These are phyloP conservation scores for Hypoxylon sp. DNA, from an alignment of 2,329 filamentous ascomycete genomes.

Conservation along the genomic window DNA sequence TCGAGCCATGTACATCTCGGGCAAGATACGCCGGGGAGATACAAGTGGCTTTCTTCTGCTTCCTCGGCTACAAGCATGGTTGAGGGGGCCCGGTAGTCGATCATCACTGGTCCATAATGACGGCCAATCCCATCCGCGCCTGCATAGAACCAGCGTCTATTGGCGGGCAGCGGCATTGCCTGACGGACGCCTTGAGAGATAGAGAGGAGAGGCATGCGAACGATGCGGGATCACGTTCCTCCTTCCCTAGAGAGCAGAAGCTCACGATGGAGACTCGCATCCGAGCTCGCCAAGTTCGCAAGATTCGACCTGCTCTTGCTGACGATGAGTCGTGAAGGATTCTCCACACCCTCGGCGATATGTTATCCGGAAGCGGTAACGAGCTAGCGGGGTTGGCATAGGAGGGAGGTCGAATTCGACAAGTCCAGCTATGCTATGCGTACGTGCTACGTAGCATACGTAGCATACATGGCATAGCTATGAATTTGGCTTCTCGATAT, in stretches of 20 bases:
- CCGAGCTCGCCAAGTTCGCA: constrained; percentile 26
- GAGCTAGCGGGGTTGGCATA: constrained; percentile 21
- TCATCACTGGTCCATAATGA: constrained; percentile 20
- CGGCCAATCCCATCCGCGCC: constrained; percentile 31
- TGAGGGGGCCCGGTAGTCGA: constrained; percentile 28
- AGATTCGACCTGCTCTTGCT: constrained; percentile 23
- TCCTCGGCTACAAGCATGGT: constrained; percentile 22
- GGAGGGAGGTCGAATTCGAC: constrained; percentile 9
- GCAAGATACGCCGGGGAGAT: constrained; percentile 10
- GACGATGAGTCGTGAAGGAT: constrained; percentile 18
- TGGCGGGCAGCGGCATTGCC: constrained; percentile 22
- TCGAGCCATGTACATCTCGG: constrained; percentile 1
- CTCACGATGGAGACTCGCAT: constrained; percentile 16
- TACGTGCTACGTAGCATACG: constrained; percentile 29
- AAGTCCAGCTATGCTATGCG: constrained; percentile 8
- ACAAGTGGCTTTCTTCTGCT: background rate
- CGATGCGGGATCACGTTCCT: constrained; percentile 8
- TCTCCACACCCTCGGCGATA: constrained; percentile 30
- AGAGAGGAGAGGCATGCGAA: constrained; percentile 22
- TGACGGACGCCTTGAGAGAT: constrained; percentile 24
- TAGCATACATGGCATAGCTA: too few species aligned
- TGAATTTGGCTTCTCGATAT: constrained; percentile 34
- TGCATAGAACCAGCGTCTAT: constrained; percentile 22
- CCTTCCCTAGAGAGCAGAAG: constrained; percentile 18
- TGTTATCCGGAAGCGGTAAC: constrained; percentile 35